Evolutionary conservation across 305 asterid species (phyloP).

Genomic region (Coffea humblotiana): DNA sequence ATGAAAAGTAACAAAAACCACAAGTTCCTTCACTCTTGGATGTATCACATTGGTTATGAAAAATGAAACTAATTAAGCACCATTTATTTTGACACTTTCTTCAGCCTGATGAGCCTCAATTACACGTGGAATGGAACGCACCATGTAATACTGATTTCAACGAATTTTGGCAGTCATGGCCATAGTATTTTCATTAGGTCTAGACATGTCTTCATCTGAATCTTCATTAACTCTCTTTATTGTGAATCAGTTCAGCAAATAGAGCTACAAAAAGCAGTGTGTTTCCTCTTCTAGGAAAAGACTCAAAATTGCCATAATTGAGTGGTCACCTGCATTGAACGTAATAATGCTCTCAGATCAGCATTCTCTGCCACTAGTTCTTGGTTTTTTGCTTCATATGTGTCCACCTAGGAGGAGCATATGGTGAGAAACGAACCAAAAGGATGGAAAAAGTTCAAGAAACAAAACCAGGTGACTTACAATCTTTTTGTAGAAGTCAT

Average conservation of each 20-base stretch:
- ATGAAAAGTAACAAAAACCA: not conserved
- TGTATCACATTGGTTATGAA: not conserved
- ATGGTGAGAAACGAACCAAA: constrained; percentile 15
- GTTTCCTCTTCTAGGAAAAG: not conserved
- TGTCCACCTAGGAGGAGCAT: constrained; percentile 72
- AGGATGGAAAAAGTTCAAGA: constrained; percentile 13
- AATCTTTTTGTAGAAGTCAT: constrained; percentile 87
- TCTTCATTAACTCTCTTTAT: not conserved
- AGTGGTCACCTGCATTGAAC: constrained; percentile 80
- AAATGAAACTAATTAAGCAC: not conserved
- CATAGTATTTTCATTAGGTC: not conserved
- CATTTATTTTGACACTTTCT: not conserved
- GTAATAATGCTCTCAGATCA: constrained; percentile 84
- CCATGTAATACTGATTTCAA: not conserved
- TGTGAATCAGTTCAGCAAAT: not conserved
- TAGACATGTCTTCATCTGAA: not conserved
- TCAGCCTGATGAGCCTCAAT: not conserved
- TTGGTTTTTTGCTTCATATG: constrained; percentile 88
- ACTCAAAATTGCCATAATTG: not conserved
- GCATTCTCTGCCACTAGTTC: constrained; percentile 92
- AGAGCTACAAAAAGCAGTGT: not conserved
- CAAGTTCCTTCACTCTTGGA: not conserved
- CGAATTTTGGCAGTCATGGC: not conserved
- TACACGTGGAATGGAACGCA: not conserved
- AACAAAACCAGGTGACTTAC: constrained; percentile 39